phyloP scores from a whole-genome alignment of 805 yeast species.

The Teunomyces funiuensis region DNA sequence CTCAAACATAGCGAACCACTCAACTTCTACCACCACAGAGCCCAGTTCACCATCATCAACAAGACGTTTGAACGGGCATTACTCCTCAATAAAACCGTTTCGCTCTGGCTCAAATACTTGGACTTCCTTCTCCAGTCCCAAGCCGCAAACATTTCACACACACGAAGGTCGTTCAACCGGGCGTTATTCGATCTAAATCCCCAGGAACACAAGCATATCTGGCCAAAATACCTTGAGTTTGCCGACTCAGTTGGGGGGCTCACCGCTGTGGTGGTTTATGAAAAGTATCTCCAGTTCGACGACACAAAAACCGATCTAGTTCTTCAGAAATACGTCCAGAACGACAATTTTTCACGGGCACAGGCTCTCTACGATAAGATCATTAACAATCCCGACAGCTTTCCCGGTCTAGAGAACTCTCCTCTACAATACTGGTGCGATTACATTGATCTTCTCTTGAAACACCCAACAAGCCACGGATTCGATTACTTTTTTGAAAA shows the following conservation, averaged over 20 bases:
- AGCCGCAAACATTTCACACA: conserved; percentile 30
- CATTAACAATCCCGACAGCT: conserved; percentile 29
- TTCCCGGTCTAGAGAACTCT: neutral
- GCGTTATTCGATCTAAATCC: conserved; percentile 50
- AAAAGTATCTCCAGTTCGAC: conserved; percentile 27
- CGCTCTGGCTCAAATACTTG: conserved; percentile 54
- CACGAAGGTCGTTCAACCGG: conserved; percentile 47
- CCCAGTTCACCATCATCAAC: conserved; percentile 37
- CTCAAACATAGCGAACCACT: conserved; percentile 24
- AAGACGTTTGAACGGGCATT: conserved; percentile 49
- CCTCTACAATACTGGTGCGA: conserved; percentile 3
- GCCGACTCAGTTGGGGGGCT: conserved; percentile 48
- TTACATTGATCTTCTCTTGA: conserved; percentile 1
- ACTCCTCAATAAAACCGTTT: conserved; percentile 44
- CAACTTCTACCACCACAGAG: conserved; percentile 24
- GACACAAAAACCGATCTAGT: conserved; percentile 30
- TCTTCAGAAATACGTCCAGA: conserved; percentile 31
- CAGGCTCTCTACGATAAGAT: conserved; percentile 31
- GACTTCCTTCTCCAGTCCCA: conserved; percentile 37
- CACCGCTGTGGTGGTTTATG: conserved; percentile 32
- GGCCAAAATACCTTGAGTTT: conserved; percentile 53
- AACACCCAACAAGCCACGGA: neutral
- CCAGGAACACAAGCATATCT: conserved; percentile 45
- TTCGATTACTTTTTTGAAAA: conserved; percentile 3
- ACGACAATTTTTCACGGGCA: conserved; percentile 26